These are phyloP conservation scores for Torulaspora microellipsoides DNA, from an alignment of 805 yeast genomes.

Conservation along the genomic window DNA sequence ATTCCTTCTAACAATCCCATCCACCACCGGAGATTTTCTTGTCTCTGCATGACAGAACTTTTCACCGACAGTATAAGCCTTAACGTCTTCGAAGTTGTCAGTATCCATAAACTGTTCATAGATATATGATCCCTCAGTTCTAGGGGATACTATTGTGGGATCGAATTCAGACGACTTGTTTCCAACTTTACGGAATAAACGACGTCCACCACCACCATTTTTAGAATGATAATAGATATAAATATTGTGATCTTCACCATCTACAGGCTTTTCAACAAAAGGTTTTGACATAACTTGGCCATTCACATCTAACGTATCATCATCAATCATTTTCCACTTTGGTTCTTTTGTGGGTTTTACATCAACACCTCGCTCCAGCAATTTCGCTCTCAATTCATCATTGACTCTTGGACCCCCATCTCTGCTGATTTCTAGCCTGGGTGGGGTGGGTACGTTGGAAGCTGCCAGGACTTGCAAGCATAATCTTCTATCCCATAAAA, in stretches of 20 bases:
- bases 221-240: conserved; percentile 83
- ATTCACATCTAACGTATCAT: conserved; percentile 72
- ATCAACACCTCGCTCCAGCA: conserved; percentile 57
- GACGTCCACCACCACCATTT: conserved; percentile 96
- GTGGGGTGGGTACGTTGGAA: conserved; percentile 85
- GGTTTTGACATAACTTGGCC: conserved; percentile 78
- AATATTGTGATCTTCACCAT: conserved; percentile 97
- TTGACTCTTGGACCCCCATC: conserved; percentile 95
- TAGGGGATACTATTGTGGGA: conserved; percentile 63
- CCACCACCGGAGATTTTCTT: conserved; percentile 98
- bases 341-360: conserved; percentile 53
- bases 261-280: conserved; percentile 96
- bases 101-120: conserved; percentile 97
- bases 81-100: conserved; percentile 96
- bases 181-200: conserved; percentile 91
- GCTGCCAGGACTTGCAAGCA: conserved; percentile 75
- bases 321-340: conserved; percentile 80
- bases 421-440: conserved; percentile 80
- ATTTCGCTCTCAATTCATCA: conserved; percentile 54
- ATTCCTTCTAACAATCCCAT: conserved; percentile 94
- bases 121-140: conserved; percentile 86
- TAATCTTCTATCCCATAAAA: conserved; percentile 94
- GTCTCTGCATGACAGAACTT: conserved; percentile 96
- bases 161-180: conserved; percentile 96
- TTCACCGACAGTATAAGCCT: conserved; percentile 95